These are phyloP conservation scores for Pyrus bretschneideri DNA, from an alignment of 306 rosid species.

Conservation along the genomic window DNA sequence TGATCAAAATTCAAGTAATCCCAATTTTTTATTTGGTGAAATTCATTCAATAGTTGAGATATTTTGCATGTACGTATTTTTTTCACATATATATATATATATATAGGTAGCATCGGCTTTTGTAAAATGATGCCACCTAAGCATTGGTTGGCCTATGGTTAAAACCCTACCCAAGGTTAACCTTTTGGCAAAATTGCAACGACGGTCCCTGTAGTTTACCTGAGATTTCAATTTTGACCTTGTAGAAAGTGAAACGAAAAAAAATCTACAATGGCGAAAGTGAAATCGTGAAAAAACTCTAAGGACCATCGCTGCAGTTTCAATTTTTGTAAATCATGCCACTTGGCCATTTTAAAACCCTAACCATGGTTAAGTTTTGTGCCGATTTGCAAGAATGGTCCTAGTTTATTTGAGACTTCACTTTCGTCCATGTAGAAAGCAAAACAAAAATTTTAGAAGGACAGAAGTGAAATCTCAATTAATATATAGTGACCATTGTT, in stretches of 20 bases:
- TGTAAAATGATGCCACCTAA: not conserved
- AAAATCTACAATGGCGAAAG: not conserved
- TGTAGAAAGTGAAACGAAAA: not conserved
- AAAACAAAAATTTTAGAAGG: not conserved
- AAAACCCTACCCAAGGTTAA: conserved; percentile 26
- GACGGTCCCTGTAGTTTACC: not conserved
- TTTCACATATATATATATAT: not conserved
- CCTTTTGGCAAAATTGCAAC: not conserved
- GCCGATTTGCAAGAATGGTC: not conserved
- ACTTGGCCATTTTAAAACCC: not conserved
- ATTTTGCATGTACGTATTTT: not conserved
- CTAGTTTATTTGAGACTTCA: not conserved
- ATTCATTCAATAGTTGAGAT: conserved; percentile 10
- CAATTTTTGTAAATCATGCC: not conserved
- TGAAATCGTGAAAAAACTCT: not conserved
- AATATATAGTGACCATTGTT: not conserved
- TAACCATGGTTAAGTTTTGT: not conserved
- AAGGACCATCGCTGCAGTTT: not conserved
- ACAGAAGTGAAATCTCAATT: not conserved
- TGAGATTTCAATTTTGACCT: not conserved
- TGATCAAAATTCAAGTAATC: conserved; percentile 15
- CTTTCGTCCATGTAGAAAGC: not conserved
- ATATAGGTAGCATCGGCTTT: not conserved
- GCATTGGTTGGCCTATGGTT: conserved; percentile 8
- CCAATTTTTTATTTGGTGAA: conserved; percentile 11